Conservation (phyloP, 345 rosid species). For the Arabis alpina region DNA sequence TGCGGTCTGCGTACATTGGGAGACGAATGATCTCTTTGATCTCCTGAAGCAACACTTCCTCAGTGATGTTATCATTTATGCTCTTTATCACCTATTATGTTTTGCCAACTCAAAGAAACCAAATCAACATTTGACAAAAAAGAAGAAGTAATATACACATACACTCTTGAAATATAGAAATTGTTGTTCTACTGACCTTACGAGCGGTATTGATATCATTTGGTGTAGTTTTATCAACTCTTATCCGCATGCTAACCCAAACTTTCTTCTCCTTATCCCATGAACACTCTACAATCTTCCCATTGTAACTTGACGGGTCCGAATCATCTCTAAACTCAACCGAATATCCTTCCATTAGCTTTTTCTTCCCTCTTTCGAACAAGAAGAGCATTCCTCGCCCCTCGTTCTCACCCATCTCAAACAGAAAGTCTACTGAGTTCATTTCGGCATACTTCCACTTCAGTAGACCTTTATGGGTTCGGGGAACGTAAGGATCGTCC, state of each 20-base stretch:
- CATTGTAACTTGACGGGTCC: slow-evolving; percentile 61
- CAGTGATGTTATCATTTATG: slow-evolving; percentile 86
- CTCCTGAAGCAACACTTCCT: slow-evolving; percentile 74
- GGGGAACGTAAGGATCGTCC: slow-evolving; percentile 98
- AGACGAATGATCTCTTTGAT: slow-evolving; percentile 74
- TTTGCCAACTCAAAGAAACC: background rate
- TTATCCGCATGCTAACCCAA: slow-evolving; percentile 81
- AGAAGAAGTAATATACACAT: background rate
- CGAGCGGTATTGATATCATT: slow-evolving; percentile 83
- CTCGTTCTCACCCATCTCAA: slow-evolving; percentile 61
- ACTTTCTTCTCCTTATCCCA: slow-evolving; percentile 63
- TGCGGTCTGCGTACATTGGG: slow-evolving; percentile 97
- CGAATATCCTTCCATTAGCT: slow-evolving; percentile 69
- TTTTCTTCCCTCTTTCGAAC: slow-evolving; percentile 78
- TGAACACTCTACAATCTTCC: slow-evolving; percentile 88
- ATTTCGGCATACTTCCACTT: slow-evolving; percentile 96
- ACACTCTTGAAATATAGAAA: background rate
- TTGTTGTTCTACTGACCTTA: slow-evolving; percentile 55
- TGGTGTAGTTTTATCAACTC: slow-evolving; percentile 79
- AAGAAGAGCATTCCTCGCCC: slow-evolving; percentile 57
- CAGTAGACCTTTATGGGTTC: slow-evolving; percentile 90
- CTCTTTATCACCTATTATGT: slow-evolving; percentile 77
- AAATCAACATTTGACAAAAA: background rate
- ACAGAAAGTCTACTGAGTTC: slow-evolving; percentile 95
- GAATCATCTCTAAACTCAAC: slow-evolving; percentile 76